phyloP scores from a whole-genome alignment of 257 asterid genomes.

The Plantago ovata region DNA sequence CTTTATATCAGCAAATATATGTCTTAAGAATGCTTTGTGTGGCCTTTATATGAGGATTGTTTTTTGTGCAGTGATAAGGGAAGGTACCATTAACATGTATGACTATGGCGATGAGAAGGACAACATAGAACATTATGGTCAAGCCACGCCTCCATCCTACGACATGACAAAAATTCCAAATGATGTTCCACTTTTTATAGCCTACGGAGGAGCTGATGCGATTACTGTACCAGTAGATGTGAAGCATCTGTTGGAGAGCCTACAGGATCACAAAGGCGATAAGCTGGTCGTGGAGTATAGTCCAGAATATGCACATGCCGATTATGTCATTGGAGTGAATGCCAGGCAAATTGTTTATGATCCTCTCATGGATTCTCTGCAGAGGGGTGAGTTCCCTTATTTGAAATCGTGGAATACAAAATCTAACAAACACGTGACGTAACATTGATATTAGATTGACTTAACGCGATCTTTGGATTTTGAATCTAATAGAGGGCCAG shows the following conservation, averaged over 20 bases:
- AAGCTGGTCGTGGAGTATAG: conserved; percentile 40
- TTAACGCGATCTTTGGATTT: no score
- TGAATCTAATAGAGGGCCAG: no score
- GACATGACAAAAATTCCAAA: conserved; percentile 40
- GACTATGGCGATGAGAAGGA: conserved; percentile 37
- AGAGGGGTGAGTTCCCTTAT: no score
- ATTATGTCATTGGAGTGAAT: conserved; percentile 39
- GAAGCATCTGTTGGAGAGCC: conserved; percentile 29
- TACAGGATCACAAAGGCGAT: conserved; percentile 36
- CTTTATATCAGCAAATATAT: not conserved
- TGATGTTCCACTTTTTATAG: conserved; percentile 40
- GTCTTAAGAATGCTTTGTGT: not conserved
- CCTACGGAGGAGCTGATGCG: conserved; percentile 56
- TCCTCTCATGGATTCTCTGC: no score
- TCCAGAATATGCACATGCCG: conserved; percentile 51
- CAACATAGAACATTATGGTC: conserved; percentile 47
- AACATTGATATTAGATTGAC: no score
- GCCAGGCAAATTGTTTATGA: conserved; percentile 52
- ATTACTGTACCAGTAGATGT: conserved; percentile 50
- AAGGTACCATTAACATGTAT: conserved; percentile 40
- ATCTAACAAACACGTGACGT: no score
- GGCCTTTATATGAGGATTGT: not conserved
- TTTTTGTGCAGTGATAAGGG: conserved; percentile 45
- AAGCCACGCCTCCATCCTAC: conserved; percentile 48
- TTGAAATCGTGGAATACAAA: no score